Percentiles rank a stretch among this genome's conserved stretches.
phyloP scores from a whole-genome alignment of 1,284 basidiomycete species.

The Rhizoctonia solani region DNA sequence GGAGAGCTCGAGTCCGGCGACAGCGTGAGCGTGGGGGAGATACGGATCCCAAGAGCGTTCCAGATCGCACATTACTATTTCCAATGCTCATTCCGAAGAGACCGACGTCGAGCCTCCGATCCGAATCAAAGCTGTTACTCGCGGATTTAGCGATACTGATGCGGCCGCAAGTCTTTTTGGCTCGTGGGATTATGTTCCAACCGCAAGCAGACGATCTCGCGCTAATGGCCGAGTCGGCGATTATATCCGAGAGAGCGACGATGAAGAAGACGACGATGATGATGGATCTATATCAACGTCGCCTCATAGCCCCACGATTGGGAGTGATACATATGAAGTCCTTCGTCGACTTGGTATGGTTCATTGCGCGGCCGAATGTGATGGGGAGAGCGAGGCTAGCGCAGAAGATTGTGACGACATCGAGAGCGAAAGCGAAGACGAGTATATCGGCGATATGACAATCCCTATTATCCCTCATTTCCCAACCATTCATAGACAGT shows the following conservation, averaged over 20 bases:
- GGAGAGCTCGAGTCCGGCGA: neutral
- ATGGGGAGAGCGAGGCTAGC: too few species aligned
- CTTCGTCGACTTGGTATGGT: too few species aligned
- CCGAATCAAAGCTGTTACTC: neutral
- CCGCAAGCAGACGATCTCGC: slow-evolving; percentile 1
- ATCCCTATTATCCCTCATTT: slow-evolving; percentile 36
- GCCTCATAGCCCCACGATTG: slow-evolving; percentile 39
- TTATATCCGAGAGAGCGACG: slow-evolving; percentile 42
- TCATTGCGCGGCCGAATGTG: too few species aligned
- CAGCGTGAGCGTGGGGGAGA: neutral
- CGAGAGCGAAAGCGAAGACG: slow-evolving; percentile 37
- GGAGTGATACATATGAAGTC: slow-evolving; percentile 24
- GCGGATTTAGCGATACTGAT: slow-evolving; percentile 10
- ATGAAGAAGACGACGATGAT: slow-evolving; percentile 41
- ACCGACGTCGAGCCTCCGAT: slow-evolving; percentile 8
- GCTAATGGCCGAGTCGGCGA: slow-evolving; percentile 38
- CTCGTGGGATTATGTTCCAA: slow-evolving; percentile 17
- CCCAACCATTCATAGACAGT: too few species aligned
- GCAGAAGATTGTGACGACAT: too few species aligned
- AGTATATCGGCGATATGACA: too few species aligned
- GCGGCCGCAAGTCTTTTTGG: slow-evolving; percentile 10
- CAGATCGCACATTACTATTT: neutral
- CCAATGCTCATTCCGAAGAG: neutral
- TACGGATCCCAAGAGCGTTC: neutral
- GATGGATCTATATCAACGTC: slow-evolving; percentile 43